Percentiles rank a stretch among this genome's conserved stretches.
These are phyloP conservation scores for Cryphonectria japonica DNA, from an alignment of 2,329 filamentous ascomycete genomes.

Conservation along the genomic window DNA sequence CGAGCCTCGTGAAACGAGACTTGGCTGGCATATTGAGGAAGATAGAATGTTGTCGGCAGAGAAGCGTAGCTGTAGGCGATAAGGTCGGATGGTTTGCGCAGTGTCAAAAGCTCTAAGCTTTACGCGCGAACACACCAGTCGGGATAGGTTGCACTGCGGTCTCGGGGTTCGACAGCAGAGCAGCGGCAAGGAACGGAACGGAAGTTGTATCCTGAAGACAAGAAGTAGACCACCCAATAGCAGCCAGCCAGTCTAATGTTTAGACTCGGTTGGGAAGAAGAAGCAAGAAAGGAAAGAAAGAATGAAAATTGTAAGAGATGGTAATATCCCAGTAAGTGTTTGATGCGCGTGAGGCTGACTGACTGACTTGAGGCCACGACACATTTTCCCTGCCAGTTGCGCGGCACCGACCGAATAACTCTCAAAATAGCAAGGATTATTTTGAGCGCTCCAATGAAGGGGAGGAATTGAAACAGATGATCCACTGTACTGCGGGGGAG, in stretches of 20 bases:
- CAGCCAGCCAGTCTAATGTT: slow-evolving; percentile 8
- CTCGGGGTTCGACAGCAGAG: slow-evolving; percentile 15
- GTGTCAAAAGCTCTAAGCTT: slow-evolving; percentile 9
- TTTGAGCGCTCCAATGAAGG: background rate
- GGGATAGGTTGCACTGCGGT: slow-evolving; percentile 8
- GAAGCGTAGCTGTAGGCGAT: background rate
- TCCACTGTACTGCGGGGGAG: background rate
- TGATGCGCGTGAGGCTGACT: background rate
- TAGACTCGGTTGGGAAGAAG: background rate
- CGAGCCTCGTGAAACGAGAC: slow-evolving; percentile 92
- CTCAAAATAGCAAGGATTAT: slow-evolving; percentile 1
- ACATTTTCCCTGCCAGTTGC: slow-evolving; percentile 17
- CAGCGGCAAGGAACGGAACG: slow-evolving; percentile 20
- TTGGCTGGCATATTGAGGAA: slow-evolving; percentile 75
- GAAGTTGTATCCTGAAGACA: slow-evolving; percentile 6
- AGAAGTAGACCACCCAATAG: slow-evolving; percentile 2
- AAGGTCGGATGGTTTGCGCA: background rate
- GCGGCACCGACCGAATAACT: background rate
- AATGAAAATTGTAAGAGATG: slow-evolving; percentile 6
- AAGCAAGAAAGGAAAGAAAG: background rate
- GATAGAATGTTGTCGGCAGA: background rate
- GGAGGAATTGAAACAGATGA: background rate
- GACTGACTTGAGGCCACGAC: slow-evolving; percentile 14
- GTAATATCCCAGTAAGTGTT: slow-evolving; percentile 2
- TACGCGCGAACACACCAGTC: background rate